Base-by-base conservation (phyloP, 2,329 filamentous ascomycete species). In the Botrytis elliptica region DNA sequence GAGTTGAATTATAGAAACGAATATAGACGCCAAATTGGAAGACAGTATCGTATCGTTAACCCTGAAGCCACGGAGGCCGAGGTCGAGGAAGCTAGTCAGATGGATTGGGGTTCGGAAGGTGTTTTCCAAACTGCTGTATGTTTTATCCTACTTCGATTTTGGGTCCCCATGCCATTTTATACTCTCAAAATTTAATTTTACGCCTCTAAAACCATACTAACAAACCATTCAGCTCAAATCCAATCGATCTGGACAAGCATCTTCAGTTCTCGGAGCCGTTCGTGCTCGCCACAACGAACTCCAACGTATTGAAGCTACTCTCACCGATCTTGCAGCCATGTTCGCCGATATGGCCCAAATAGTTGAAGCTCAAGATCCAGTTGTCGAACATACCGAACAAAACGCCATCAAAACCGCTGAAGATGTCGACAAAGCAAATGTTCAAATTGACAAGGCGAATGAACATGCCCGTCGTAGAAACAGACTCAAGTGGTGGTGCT, bases 241-340 rank as follows among this genome's bases (percentile, higher is more conserved):
- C 78, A 94, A 93, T 85, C 91, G 91, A 77, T 89, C 88, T 63
- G 91, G 91, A 73, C 91, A 93, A 80, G 93, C 92, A 60, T 88
- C 87, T 69, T 90, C 90, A 25, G 89, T 94, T 12, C 89, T 95
- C 68, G 92, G 92, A 76, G 91, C 92, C 76, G 93, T 95, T 57
- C 91, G 92, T 77, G 92, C 92, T 55, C 92, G 93, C 73, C 93
- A 95, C 85, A 93, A 92, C 81, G 93, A 95, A 83, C 90, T 95
- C 76, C 89, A 93, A 84, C 89, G 89, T 82, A 95, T 96, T 78
- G 92, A 95, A 83, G 86, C 88, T 81, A 94, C 92, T 9, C 87
- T 95, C 76, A 84, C 85, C 52, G 91, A 95, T 81, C 87, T 95
- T 60, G 87, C 89, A 40, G 81, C 87, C 66, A 87, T 95, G 78